These are phyloP conservation scores for Hortiboletus rubellus DNA, from an alignment of 1,284 basidiomycete genomes.

Conservation along the genomic window DNA sequence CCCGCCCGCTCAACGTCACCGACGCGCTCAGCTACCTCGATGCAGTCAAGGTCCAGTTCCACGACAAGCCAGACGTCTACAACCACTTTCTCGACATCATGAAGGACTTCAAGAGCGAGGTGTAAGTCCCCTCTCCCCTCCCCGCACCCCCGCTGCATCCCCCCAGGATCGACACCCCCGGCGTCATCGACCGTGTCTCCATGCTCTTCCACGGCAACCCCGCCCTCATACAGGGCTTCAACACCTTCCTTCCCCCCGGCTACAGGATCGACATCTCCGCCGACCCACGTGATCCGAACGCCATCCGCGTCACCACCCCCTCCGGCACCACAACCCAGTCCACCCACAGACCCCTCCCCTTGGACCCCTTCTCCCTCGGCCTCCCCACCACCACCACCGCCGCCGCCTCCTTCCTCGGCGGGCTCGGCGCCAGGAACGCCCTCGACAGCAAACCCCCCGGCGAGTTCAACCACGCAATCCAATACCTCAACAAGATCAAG, in stretches of 20 bases:
- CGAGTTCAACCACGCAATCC: slow-evolving; percentile 98
- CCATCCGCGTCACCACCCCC: slow-evolving; percentile 95
- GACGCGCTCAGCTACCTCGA: slow-evolving; percentile 98
- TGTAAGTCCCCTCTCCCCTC: slow-evolving; percentile 56
- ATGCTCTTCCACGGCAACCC: slow-evolving; percentile 94
- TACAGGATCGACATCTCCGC: slow-evolving; percentile 93
- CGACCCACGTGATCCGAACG: slow-evolving; percentile 73
- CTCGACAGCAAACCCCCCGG: slow-evolving; percentile 49
- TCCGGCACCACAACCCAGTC: slow-evolving; percentile 76
- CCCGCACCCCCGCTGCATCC: background rate
- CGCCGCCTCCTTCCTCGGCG: slow-evolving; percentile 61
- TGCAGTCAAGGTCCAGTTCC: slow-evolving; percentile 93
- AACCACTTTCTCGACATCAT: slow-evolving; percentile 98
- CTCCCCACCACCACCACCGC: slow-evolving; percentile 44
- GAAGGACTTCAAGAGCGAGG: slow-evolving; percentile 98
- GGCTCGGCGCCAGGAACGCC: slow-evolving; percentile 47
- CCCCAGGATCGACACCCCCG: slow-evolving; percentile 95
- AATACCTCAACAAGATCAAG: slow-evolving; percentile 99
- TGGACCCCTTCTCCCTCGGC: slow-evolving; percentile 46
- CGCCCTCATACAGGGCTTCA: slow-evolving; percentile 95
- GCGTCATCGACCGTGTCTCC: slow-evolving; percentile 97
- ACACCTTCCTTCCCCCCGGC: slow-evolving; percentile 96
- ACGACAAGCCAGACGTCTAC: slow-evolving; percentile 93
- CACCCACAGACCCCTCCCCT: slow-evolving; percentile 41
- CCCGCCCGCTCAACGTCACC: slow-evolving; percentile 71